phyloP scores from a whole-genome alignment of 192 early-diverging fungal genomes.

The Coemansia sp. region DNA sequence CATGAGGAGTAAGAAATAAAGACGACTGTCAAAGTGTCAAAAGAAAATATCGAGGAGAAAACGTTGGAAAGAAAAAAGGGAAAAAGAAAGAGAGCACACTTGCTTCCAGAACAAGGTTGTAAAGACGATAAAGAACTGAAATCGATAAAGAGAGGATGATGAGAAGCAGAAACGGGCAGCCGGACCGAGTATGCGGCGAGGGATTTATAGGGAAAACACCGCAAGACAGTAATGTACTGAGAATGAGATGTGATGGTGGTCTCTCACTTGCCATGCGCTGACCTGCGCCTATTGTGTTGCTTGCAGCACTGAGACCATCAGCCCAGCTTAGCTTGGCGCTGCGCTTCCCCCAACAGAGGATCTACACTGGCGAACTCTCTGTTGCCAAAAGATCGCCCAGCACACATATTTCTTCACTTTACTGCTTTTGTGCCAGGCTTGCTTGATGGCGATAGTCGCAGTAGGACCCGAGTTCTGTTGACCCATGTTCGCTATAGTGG shows the following conservation, averaged over 20 bases:
- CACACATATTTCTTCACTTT: neutral
- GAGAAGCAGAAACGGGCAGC: neutral
- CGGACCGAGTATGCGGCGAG: neutral
- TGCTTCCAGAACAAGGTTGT: conserved; percentile 29
- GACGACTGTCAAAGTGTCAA: conserved; percentile 6
- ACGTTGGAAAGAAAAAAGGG: conserved; percentile 9
- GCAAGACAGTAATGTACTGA: neutral
- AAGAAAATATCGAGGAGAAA: neutral
- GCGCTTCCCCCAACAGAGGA: conserved; percentile 12
- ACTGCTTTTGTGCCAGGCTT: conserved; percentile 7
- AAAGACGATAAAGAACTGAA: conserved; percentile 14
- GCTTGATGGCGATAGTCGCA: conserved; percentile 8
- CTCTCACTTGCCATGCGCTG: conserved; percentile 4
- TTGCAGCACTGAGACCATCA: conserved; percentile 7
- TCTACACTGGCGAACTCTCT: conserved; percentile 5
- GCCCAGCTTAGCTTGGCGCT: neutral
- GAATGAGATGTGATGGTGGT: neutral
- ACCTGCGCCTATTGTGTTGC: conserved; percentile 1
- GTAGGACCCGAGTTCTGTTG: conserved; percentile 2
- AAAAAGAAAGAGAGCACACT: neutral
- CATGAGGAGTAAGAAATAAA: conserved; percentile 18
- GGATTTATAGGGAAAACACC: conserved; percentile 1
- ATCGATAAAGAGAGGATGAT: conserved; percentile 8
- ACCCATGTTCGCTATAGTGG: neutral
- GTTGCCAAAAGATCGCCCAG: conserved; percentile 5